Evolutionary conservation across 495 filamentous ascomycete species (phyloP).

Genomic region (Xylaria grammica): DNA sequence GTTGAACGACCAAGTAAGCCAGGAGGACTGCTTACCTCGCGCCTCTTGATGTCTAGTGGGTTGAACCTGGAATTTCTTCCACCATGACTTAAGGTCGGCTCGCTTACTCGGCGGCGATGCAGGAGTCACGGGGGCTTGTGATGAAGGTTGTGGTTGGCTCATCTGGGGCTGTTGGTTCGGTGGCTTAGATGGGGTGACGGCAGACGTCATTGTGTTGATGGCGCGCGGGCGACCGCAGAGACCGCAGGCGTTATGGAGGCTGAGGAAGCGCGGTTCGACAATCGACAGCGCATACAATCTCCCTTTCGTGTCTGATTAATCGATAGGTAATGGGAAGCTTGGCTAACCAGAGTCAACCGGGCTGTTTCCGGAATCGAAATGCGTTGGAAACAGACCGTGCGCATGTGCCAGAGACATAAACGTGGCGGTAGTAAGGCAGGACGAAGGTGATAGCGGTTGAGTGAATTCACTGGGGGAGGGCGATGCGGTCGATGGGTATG

Average conservation of each 20-base stretch:
- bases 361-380: not conserved
- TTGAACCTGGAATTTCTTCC: constrained; percentile 83
- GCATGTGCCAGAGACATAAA: constrained; percentile 14
- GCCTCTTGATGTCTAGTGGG: constrained; percentile 71
- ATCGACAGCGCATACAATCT: constrained; percentile 12
- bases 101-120: constrained; percentile 73
- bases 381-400: constrained; percentile 1
- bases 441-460: not conserved
- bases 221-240: constrained; percentile 33
- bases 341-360: not conserved
- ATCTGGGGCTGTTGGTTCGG: constrained; percentile 29
- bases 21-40: constrained; percentile 64
- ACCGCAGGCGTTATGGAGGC: constrained; percentile 17
- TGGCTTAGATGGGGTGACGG: constrained; percentile 36
- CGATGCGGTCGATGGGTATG: constrained; percentile 3
- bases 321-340: not conserved
- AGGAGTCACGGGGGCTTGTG: constrained; percentile 30
- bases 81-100: constrained; percentile 82
- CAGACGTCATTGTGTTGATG: constrained; percentile 39
- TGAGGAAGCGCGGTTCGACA: not conserved
- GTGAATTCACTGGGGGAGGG: not conserved
- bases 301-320: not conserved
- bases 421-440: constrained; percentile 3
- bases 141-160: constrained; percentile 32
- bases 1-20: constrained; percentile 23